A percentile compares a stretch with the other conserved stretches of the same genome.
phyloP scores from a whole-genome alignment of 1,284 basidiomycete genomes.

The Apiotrichum porosum region DNA sequence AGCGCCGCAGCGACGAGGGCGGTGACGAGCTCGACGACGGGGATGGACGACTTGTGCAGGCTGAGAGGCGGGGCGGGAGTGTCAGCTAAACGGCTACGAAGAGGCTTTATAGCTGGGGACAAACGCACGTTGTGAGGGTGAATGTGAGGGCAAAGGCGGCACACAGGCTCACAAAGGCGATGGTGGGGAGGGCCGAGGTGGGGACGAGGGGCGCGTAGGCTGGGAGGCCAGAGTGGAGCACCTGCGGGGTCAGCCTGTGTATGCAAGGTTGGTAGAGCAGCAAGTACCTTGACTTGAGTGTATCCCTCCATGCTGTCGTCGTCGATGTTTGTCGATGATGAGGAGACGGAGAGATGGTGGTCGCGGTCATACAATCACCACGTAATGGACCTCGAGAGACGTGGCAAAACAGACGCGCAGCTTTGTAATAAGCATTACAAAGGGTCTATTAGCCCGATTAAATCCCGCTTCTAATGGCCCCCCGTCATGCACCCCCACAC shows the following conservation, averaged over 20 bases:
- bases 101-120: too few relatives aligned
- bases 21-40: slow-evolving; percentile 64
- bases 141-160: slow-evolving; percentile 74
- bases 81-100: slow-evolving; percentile 6
- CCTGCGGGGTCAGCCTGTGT: slow-evolving; percentile 45
- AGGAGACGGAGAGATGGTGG: neutral
- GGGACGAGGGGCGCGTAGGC: slow-evolving; percentile 66
- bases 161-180: slow-evolving; percentile 67
- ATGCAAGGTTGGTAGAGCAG: neutral
- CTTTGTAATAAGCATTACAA: neutral
- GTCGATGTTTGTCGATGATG: neutral
- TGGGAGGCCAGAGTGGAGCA: slow-evolving; percentile 55
- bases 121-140: slow-evolving; percentile 88
- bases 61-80: too few relatives aligned
- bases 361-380: neutral
- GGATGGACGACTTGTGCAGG: slow-evolving; percentile 43
- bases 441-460: neutral
- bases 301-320: slow-evolving; percentile 4
- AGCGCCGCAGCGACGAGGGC: slow-evolving; percentile 68
- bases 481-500: too few relatives aligned
- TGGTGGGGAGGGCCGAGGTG: slow-evolving; percentile 60
- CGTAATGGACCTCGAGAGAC: neutral
- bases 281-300: slow-evolving; percentile 3
- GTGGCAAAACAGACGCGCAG: neutral
- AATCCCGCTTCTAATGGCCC: too few relatives aligned